A percentile compares a stretch with the other conserved stretches of the same genome.
phyloP scores from a whole-genome alignment of 305 asterid species.

The Ilex paraguariensis region DNA sequence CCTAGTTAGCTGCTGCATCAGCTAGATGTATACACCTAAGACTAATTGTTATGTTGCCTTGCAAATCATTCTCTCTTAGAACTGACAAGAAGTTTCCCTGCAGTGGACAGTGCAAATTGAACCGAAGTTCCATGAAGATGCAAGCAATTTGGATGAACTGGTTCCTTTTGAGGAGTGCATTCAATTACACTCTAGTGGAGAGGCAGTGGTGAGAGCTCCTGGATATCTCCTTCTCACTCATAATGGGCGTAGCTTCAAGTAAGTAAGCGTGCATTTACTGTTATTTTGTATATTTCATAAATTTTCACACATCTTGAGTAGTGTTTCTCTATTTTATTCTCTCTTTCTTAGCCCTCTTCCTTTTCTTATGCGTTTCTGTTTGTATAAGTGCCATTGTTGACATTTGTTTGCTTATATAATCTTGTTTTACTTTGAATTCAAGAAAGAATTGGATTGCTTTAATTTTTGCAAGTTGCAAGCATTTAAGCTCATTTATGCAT shows the following conservation, averaged over 20 bases:
- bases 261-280: constrained; percentile 27
- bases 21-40: neutral
- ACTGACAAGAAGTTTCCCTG: constrained; percentile 27
- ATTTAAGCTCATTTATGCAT: too few species aligned
- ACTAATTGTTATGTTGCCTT: neutral
- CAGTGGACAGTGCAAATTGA: constrained; percentile 94
- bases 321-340: too few species aligned
- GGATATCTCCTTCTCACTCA: constrained; percentile 89
- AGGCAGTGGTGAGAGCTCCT: constrained; percentile 75
- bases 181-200: constrained; percentile 69
- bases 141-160: constrained; percentile 85
- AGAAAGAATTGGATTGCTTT: too few species aligned
- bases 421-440: too few species aligned
- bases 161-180: constrained; percentile 92
- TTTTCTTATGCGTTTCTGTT: too few species aligned
- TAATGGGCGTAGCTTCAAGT: constrained; percentile 96
- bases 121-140: constrained; percentile 93
- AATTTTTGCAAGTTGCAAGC: too few species aligned
- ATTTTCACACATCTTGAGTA: constrained; percentile 1
- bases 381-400: too few species aligned
- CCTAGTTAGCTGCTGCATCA: neutral
- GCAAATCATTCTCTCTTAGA: constrained; percentile 12
- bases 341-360: too few species aligned
- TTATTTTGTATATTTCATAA: neutral
- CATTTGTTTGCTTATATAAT: too few species aligned